Conservation (phyloP, 129 eudicot species). For the Flaveria robusta region DNA sequence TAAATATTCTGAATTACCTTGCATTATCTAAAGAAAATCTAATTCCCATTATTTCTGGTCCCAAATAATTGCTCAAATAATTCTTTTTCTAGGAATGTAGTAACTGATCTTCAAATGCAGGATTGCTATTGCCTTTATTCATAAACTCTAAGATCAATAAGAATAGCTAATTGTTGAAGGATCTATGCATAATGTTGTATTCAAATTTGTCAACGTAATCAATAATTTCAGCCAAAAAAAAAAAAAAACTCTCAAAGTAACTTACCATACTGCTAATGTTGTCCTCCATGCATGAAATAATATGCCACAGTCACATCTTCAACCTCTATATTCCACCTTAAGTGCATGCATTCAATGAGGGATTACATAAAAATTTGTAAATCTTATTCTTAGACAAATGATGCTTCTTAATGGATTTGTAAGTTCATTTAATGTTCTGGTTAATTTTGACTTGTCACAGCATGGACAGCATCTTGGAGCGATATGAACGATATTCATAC, state of each 20-base stretch:
- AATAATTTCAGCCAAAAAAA: background rate
- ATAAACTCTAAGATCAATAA: too few species aligned
- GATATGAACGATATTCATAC: constrained; percentile 87
- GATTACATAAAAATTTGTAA: background rate
- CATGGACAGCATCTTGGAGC: constrained; percentile 85
- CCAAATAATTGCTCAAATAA: too few species aligned
- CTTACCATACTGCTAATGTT: background rate
- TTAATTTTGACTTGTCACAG: constrained; percentile 44
- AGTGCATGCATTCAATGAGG: background rate
- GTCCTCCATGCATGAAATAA: constrained; percentile 9
- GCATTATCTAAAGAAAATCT: too few species aligned
- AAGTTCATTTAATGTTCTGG: constrained; percentile 7
- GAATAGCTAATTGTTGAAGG: too few species aligned
- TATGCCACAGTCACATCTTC: constrained; percentile 1
- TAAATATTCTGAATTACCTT: too few species aligned
- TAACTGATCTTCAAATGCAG: too few species aligned
- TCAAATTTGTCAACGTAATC: background rate
- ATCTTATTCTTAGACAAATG: background rate
- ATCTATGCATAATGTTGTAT: background rate
- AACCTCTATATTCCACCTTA: background rate
- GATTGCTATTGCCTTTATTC: too few species aligned
- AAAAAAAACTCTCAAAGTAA: background rate
- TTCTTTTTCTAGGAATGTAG: too few species aligned
- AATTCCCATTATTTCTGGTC: too few species aligned
- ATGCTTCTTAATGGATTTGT: background rate